Conservation (phyloP, 163 green algal species). For the Chlamydomonas reinhardtii region DNA sequence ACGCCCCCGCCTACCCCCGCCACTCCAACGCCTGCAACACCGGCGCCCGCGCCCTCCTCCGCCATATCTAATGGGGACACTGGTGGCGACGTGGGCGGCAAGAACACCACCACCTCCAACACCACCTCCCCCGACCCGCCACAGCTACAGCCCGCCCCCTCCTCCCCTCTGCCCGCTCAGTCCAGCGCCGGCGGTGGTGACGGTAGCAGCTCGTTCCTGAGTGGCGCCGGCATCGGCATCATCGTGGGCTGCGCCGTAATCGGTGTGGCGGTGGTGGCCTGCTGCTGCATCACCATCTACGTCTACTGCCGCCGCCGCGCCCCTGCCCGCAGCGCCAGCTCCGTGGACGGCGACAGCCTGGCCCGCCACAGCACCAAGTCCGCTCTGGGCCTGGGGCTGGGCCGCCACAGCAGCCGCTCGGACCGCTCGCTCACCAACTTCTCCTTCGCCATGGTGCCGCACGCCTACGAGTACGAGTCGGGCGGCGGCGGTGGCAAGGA, state of each 20-base stretch:
- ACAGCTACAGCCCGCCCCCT: background rate
- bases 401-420: background rate
- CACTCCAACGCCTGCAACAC: background rate
- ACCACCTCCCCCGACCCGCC: background rate
- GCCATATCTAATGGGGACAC: background rate
- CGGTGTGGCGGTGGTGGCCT: background rate
- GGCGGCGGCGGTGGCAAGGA: background rate
- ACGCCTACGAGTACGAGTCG: slow-evolving; percentile 1
- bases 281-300: slow-evolving; percentile 22
- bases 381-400: too few species aligned
- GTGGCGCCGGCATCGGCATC: slow-evolving; percentile 1
- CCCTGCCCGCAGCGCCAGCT: background rate
- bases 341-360: background rate
- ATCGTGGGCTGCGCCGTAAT: slow-evolving; percentile 13
- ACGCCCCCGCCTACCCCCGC: too few species aligned
- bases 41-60: background rate
- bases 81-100: too few species aligned
- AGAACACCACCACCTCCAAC: background rate
- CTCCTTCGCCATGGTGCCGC: slow-evolving; percentile 19
- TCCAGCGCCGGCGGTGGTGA: background rate
- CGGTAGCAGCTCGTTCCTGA: slow-evolving; percentile 15
- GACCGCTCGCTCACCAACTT: slow-evolving; percentile 38
- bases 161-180: background rate
- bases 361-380: too few species aligned
- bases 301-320: slow-evolving; percentile 24